Conservation (phyloP, 495 filamentous ascomycete genomes). For the Platismatia glauca region DNA sequence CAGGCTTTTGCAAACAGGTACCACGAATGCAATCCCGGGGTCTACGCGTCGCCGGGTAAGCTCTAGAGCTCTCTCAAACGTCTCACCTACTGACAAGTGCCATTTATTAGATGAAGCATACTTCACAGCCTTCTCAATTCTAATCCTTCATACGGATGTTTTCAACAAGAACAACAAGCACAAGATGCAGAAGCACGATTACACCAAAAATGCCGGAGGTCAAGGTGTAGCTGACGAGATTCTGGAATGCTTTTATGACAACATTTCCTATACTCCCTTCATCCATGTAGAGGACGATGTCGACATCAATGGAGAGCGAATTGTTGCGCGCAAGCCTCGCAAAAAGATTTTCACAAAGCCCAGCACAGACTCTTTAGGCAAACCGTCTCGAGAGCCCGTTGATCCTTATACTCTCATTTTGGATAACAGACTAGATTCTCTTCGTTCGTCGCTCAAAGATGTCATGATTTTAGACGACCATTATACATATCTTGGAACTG, state of each 20-base stretch:
- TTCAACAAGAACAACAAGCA: slow-evolving; percentile 99
- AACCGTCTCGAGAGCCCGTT: slow-evolving; percentile 69
- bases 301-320: slow-evolving; percentile 67
- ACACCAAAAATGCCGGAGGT: slow-evolving; percentile 85
- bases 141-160: slow-evolving; percentile 94
- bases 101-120: slow-evolving; percentile 71
- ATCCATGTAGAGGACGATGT: slow-evolving; percentile 91
- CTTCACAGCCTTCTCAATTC: slow-evolving; percentile 91
- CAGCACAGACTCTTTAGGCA: slow-evolving; percentile 56
- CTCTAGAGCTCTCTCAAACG: background rate
- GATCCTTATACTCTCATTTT: slow-evolving; percentile 93
- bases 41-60: slow-evolving; percentile 72
- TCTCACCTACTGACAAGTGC: slow-evolving; percentile 1
- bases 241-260: slow-evolving; percentile 93
- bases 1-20: slow-evolving; percentile 95
- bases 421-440: slow-evolving; percentile 70
- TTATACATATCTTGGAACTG: slow-evolving; percentile 77
- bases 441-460: slow-evolving; percentile 80
- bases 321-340: slow-evolving; percentile 59
- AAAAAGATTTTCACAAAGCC: slow-evolving; percentile 59
- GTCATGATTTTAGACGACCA: slow-evolving; percentile 89
- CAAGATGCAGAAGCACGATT: slow-evolving; percentile 96
- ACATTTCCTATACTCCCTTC: slow-evolving; percentile 95
- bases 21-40: slow-evolving; percentile 95
- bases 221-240: slow-evolving; percentile 90